These are phyloP conservation scores for Aspergillus nomiae DNA, from an alignment of 2,329 filamentous ascomycete species.

Conservation along the genomic window DNA sequence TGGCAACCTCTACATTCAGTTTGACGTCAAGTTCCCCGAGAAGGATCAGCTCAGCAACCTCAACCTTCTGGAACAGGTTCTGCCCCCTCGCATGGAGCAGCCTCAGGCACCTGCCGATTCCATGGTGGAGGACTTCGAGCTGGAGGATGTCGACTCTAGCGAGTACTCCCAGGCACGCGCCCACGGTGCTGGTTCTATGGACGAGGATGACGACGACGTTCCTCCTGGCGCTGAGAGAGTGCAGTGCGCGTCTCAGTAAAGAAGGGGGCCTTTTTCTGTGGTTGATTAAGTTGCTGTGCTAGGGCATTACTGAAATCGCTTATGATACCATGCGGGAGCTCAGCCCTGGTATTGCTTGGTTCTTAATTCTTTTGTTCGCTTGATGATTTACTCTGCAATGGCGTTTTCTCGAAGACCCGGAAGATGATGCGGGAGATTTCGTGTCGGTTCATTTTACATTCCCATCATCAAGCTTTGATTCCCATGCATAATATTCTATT, in stretches of 20 bases:
- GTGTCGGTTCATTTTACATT: slow-evolving; percentile 20
- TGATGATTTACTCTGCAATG: slow-evolving; percentile 35
- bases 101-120: slow-evolving; percentile 73
- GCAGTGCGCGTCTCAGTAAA: slow-evolving; percentile 56
- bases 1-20: slow-evolving; percentile 96
- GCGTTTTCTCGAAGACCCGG: slow-evolving; percentile 38
- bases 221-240: slow-evolving; percentile 52
- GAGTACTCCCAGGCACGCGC: slow-evolving; percentile 66
- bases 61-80: slow-evolving; percentile 76
- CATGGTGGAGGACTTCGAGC: slow-evolving; percentile 86
- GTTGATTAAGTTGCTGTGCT: slow-evolving; percentile 24
- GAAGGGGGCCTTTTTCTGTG: slow-evolving; percentile 9
- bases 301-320: slow-evolving; percentile 35
- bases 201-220: slow-evolving; percentile 69
- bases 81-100: slow-evolving; percentile 72
- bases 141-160: slow-evolving; percentile 79
- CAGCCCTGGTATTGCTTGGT: slow-evolving; percentile 23
- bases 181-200: slow-evolving; percentile 65
- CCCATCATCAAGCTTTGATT: slow-evolving; percentile 21
- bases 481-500: slow-evolving; percentile 24
- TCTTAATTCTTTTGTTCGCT: slow-evolving; percentile 25
- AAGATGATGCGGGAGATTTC: slow-evolving; percentile 30
- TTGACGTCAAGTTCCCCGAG: slow-evolving; percentile 95
- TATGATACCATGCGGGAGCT: slow-evolving; percentile 39
- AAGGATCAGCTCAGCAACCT: slow-evolving; percentile 70